phyloP scores from a whole-genome alignment of 768 basidiomycete genomes.

The Suillus discolor region DNA sequence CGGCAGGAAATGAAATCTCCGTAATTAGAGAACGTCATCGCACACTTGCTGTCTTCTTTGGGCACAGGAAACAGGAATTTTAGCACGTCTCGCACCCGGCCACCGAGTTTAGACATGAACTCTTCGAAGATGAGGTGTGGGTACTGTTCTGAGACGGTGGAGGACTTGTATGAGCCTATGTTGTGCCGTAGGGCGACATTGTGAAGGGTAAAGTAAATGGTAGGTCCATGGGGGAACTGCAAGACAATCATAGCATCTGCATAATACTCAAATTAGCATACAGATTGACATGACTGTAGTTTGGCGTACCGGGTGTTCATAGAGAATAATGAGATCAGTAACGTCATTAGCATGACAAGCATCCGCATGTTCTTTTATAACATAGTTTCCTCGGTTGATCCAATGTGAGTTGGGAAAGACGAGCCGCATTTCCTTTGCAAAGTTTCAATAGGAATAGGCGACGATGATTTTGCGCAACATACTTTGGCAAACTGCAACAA shows the following conservation, averaged over 20 bases:
- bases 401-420: constrained; percentile 96
- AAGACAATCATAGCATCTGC: constrained; percentile 91
- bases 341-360: constrained; percentile 95
- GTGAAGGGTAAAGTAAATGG: constrained; percentile 86
- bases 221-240: constrained; percentile 96
- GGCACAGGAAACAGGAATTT: constrained; percentile 96
- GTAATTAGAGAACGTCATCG: constrained; percentile 98
- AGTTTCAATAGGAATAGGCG: not conserved
- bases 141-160: constrained; percentile 97
- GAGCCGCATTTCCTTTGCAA: constrained; percentile 86
- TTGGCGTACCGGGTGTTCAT: constrained; percentile 82
- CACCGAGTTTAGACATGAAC: constrained; percentile 84
- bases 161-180: constrained; percentile 79
- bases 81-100: constrained; percentile 81
- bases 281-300: not conserved
- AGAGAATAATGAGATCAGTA: constrained; percentile 90
- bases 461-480: constrained; percentile 12
- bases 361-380: constrained; percentile 91
- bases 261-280: constrained; percentile 4
- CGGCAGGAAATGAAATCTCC: constrained; percentile 97
- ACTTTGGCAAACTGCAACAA: constrained; percentile 96
- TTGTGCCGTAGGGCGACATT: constrained; percentile 95
- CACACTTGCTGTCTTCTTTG: constrained; percentile 95
- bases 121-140: constrained; percentile 97
- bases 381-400: constrained; percentile 97